Evolutionary conservation across 768 basidiomycete species (phyloP).

Genomic region (Psilocybe cubensis): DNA sequence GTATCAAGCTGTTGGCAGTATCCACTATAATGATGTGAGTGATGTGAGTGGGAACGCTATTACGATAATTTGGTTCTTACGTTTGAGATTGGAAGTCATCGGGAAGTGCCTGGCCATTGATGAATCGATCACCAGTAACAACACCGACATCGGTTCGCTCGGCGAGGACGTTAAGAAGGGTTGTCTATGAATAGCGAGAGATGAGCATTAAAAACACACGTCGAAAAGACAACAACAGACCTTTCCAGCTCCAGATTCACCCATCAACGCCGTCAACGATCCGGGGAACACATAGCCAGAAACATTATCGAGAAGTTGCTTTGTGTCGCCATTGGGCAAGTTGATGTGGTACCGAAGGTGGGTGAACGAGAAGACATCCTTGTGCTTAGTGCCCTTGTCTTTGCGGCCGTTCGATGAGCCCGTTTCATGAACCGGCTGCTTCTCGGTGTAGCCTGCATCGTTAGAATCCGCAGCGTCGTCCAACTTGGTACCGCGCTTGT

Average conservation of each 20-base stretch:
- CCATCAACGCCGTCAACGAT: slow-evolving; percentile 79
- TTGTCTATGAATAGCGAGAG: slow-evolving; percentile 41
- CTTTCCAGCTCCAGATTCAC: slow-evolving; percentile 49
- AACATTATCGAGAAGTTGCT: slow-evolving; percentile 65
- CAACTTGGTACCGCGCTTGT: slow-evolving; percentile 58
- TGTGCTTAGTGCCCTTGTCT: background rate
- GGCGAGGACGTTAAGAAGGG: slow-evolving; percentile 58
- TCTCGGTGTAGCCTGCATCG: slow-evolving; percentile 27
- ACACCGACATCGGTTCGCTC: slow-evolving; percentile 49
- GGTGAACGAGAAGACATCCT: slow-evolving; percentile 79
- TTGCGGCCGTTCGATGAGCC: slow-evolving; percentile 30
- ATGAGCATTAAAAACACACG: background rate
- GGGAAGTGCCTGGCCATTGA: slow-evolving; percentile 56
- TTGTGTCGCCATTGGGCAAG: slow-evolving; percentile 42
- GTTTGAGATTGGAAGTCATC: slow-evolving; percentile 67
- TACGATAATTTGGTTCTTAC: slow-evolving; percentile 15
- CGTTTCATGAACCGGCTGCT: slow-evolving; percentile 23
- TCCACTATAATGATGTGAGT: slow-evolving; percentile 36
- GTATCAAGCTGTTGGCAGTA: slow-evolving; percentile 87
- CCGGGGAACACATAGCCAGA: slow-evolving; percentile 86
- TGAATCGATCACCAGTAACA: slow-evolving; percentile 51
- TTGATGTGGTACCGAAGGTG: slow-evolving; percentile 70
- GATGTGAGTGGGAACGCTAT: background rate
- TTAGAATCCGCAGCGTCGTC: slow-evolving; percentile 22
- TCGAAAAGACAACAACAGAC: slow-evolving; percentile 35